Base-by-base conservation (phyloP, 768 basidiomycete genomes). In the Termitomyces bulborhizus region DNA sequence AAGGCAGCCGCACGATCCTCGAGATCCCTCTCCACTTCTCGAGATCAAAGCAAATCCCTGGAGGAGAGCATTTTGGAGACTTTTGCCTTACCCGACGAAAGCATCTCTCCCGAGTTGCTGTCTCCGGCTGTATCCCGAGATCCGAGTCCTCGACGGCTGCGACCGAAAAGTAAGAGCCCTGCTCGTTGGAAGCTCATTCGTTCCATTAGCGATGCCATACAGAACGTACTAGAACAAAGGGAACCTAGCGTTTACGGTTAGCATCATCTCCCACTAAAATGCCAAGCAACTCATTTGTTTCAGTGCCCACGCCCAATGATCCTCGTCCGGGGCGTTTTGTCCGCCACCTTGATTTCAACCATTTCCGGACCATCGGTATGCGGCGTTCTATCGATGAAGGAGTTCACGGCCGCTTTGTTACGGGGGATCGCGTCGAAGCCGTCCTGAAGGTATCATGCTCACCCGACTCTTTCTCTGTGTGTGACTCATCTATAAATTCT, bases 301-400 rank as follows among this genome's bases (percentile, higher is more conserved):
- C 60, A 90, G 88, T 91, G 42, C 88, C 88, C 39, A 77, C 77
- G 2, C 76, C 85, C 18, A 73, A 81, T 57, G 89, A 90, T 66
- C 80, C 88, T 52, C 79, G 84, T 53, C 84, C 90, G 31, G 86
- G 89, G 51, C 81, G 89, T 57, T 89, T 88, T 65, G 85, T 97
- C 36, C 86, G 82, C 39, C 88, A 93, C 68, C 73, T 99, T 13
- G 92, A 93, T 65, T 99, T 99, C 65, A 95, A 93, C 63, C 93
- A 96, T 67, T 99, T 99, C 76, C 84, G 95, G 27, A 96, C 97
- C 26, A 93, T 96, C 54, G 96, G 96, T 0, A 94, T 98, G 85
- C 82, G 93, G 47, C 85, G 97, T 18, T 91, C 90, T 4, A 83
- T 97, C 2, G 92, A 91, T 31, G 93, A 97, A 68, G 88, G 93